A percentile compares a stretch with the other conserved stretches of the same genome.
Conservation (phyloP, 2,329 filamentous ascomycete species). For the Hypocreales sp. region DNA sequence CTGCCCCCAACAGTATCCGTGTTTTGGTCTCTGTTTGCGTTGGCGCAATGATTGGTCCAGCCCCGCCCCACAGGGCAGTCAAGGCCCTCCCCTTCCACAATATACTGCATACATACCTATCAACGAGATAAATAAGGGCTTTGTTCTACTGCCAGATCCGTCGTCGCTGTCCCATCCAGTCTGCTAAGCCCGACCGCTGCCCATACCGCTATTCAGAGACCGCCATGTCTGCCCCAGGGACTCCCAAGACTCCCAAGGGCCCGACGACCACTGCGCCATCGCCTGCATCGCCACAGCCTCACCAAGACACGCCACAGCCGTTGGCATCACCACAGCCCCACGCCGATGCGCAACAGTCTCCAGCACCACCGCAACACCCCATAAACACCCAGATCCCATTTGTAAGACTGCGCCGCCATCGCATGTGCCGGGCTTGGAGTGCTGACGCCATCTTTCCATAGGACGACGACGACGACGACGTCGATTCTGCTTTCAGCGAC, state of each 20-base stretch:
- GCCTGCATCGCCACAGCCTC: neutral
- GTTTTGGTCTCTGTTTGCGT: no score
- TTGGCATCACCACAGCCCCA: neutral
- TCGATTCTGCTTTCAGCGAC: constrained; percentile 10
- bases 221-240: neutral
- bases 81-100: no score
- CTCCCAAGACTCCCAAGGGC: neutral
- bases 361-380: neutral
- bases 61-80: no score
- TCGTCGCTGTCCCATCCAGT: no score
- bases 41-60: no score
- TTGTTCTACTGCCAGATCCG: no score
- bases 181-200: no score
- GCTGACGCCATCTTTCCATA: neutral
- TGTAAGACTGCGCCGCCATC: constrained; percentile 1
- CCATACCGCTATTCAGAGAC: no score
- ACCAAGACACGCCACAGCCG: neutral
- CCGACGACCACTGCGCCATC: neutral
- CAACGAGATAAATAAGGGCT: no score
- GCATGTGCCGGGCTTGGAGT: neutral
- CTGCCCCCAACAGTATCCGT: no score
- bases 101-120: no score
- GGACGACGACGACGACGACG: constrained; percentile 7
- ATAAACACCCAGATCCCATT: constrained; percentile 7
- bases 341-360: no score